These are phyloP conservation scores for Eucalyptus pauciflora DNA, from an alignment of 345 rosid species.

Conservation along the genomic window DNA sequence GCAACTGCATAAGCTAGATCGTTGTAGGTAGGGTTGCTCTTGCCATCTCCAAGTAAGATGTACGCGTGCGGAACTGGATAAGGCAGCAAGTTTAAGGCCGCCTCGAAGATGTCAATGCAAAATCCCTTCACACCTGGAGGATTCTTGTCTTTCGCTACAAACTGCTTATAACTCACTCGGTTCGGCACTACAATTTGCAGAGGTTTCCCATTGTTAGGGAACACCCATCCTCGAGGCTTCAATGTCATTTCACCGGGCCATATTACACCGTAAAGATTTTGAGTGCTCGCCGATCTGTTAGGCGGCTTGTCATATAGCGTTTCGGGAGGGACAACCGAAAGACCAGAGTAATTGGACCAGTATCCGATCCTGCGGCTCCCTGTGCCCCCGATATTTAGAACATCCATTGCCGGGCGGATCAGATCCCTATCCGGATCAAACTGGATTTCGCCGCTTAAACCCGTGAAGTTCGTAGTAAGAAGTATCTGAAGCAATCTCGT, in stretches of 20 bases:
- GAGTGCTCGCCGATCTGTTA: constrained; percentile 32
- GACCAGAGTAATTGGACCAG: constrained; percentile 78
- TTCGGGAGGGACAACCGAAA: constrained; percentile 60
- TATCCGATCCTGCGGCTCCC: constrained; percentile 67
- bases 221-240: constrained; percentile 82
- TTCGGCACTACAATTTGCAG: constrained; percentile 71
- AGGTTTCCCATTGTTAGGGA: constrained; percentile 76
- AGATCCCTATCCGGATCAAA: constrained; percentile 51
- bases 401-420: constrained; percentile 57
- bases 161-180: constrained; percentile 52
- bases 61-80: constrained; percentile 73
- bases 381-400: constrained; percentile 62
- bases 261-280: constrained; percentile 40
- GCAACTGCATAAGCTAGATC: constrained; percentile 50
- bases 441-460: constrained; percentile 52
- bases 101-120: constrained; percentile 89
- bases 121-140: constrained; percentile 77
- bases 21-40: constrained; percentile 49
- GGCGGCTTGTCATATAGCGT: constrained; percentile 38
- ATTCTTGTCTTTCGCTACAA: constrained; percentile 36
- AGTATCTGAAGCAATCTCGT: constrained; percentile 47
- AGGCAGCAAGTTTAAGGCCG: constrained; percentile 71
- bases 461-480: constrained; percentile 53
- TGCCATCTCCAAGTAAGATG: constrained; percentile 54
- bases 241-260: constrained; percentile 76